Conservation (phyloP, 2,329 filamentous ascomycete genomes). For the Scedosporium aurantiacum region DNA sequence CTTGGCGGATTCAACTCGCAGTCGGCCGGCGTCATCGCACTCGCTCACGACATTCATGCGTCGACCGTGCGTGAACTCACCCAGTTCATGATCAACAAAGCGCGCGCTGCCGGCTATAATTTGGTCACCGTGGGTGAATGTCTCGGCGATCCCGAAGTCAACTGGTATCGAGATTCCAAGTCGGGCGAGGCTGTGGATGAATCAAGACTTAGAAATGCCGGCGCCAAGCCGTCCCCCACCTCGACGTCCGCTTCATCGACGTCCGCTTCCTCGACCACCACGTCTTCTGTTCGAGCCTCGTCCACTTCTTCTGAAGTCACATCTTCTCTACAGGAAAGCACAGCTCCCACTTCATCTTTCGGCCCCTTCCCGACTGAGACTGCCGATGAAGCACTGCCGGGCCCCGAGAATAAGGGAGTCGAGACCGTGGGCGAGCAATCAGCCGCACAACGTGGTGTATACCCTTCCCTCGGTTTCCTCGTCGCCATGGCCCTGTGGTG, state of each 20-base stretch:
- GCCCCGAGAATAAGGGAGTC: too few species aligned
- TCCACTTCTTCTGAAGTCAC: too few species aligned
- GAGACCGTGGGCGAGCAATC: too few species aligned
- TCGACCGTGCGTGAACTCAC: slow-evolving; percentile 32
- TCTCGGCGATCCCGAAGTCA: slow-evolving; percentile 36
- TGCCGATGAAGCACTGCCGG: too few species aligned
- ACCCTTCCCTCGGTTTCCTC: too few species aligned
- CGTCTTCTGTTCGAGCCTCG: too few species aligned
- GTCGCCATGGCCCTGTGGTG: too few species aligned
- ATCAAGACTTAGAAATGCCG: background rate
- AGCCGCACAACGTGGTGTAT: too few species aligned
- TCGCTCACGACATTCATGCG: slow-evolving; percentile 41
- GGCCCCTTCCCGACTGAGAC: too few species aligned
- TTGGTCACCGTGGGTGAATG: slow-evolving; percentile 32
- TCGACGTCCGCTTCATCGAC: background rate
- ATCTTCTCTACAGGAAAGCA: too few species aligned
- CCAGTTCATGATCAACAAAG: slow-evolving; percentile 11
- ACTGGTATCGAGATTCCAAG: slow-evolving; percentile 35
- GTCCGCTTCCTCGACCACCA: too few species aligned
- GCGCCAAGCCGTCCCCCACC: background rate
- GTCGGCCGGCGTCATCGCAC: slow-evolving; percentile 32
- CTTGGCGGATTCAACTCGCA: slow-evolving; percentile 24
- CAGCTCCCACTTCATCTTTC: too few species aligned
- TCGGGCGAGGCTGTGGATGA: background rate
- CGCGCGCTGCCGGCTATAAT: slow-evolving; percentile 5